These are phyloP conservation scores for Proliferodiscus dingleyae DNA, from an alignment of 2,329 filamentous ascomycete genomes.

Conservation along the genomic window DNA sequence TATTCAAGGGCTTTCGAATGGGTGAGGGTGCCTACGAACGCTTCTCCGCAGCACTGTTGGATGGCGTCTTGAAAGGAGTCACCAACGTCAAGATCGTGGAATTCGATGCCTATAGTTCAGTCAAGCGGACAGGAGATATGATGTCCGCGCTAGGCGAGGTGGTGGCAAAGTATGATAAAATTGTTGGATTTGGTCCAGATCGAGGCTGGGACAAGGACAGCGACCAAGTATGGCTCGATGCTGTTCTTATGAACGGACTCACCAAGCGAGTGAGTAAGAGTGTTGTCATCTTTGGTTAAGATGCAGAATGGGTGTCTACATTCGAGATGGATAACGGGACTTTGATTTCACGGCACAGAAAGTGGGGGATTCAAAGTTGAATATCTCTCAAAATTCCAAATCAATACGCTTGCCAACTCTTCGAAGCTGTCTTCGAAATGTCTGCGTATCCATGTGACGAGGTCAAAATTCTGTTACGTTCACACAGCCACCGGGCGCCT, in stretches of 20 bases:
- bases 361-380: too few species aligned
- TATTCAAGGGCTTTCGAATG: constrained; percentile 58
- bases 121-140: constrained; percentile 61
- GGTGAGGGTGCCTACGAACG: constrained; percentile 65
- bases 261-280: constrained; percentile 2
- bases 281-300: neutral
- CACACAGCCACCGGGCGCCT: too few species aligned
- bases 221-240: constrained; percentile 8
- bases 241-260: constrained; percentile 9
- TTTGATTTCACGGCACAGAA: too few species aligned
- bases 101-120: constrained; percentile 64
- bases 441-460: too few species aligned
- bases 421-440: too few species aligned
- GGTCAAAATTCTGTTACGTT: too few species aligned
- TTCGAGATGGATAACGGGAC: neutral
- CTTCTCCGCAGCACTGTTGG: constrained; percentile 57
- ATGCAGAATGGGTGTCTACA: too few species aligned
- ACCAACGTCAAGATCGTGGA: constrained; percentile 55
- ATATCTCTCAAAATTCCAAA: too few species aligned
- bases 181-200: constrained; percentile 63
- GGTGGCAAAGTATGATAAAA: constrained; percentile 43
- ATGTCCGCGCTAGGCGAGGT: constrained; percentile 55
- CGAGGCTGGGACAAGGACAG: constrained; percentile 57
- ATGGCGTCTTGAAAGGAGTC: constrained; percentile 50
- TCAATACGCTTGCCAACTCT: too few species aligned